Percentiles rank a stretch among this genome's conserved stretches.
Evolutionary conservation across 2,329 filamentous ascomycete genomes (phyloP).

Genomic region (Paecilomyces sp.): DNA sequence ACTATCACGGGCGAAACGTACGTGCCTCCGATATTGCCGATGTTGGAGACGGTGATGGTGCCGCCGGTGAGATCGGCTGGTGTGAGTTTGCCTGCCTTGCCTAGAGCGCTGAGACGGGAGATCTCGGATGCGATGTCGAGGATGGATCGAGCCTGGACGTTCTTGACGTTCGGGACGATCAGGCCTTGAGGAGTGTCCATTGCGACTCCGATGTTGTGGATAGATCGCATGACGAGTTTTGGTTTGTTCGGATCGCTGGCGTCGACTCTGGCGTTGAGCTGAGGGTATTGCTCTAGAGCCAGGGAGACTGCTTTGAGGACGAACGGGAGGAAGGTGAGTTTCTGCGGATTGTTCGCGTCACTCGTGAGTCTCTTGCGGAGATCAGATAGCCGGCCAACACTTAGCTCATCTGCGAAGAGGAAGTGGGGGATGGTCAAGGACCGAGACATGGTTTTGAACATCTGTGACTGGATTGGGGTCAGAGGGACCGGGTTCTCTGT

Average conservation of each 20-base stretch:
- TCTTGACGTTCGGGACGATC: slow-evolving; percentile 83
- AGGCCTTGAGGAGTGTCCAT: slow-evolving; percentile 89
- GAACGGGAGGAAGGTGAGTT: slow-evolving; percentile 87
- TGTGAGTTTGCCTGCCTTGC: slow-evolving; percentile 65
- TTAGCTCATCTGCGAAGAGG: slow-evolving; percentile 84
- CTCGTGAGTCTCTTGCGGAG: slow-evolving; percentile 71
- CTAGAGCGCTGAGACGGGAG: slow-evolving; percentile 63
- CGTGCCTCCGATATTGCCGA: slow-evolving; percentile 88
- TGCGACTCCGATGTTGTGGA: slow-evolving; percentile 92
- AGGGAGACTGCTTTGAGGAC: slow-evolving; percentile 92
- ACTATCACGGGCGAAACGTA: slow-evolving; percentile 90
- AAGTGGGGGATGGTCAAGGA: slow-evolving; percentile 92
- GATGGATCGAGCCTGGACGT: slow-evolving; percentile 72
- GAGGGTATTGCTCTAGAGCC: slow-evolving; percentile 70
- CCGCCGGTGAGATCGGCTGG: slow-evolving; percentile 72
- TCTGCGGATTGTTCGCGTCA: slow-evolving; percentile 44
- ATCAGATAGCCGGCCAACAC: slow-evolving; percentile 66
- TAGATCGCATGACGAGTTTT: slow-evolving; percentile 65
- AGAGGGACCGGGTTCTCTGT: slow-evolving; percentile 63
- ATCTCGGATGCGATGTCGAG: slow-evolving; percentile 72
- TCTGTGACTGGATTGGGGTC: slow-evolving; percentile 74
- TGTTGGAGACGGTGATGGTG: slow-evolving; percentile 94
- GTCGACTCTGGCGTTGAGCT: slow-evolving; percentile 83
- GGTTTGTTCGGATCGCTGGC: slow-evolving; percentile 57
- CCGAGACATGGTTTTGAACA: slow-evolving; percentile 97